Evolutionary conservation across 257 asterid species (phyloP), one percentile per base, ranked within the genome.

Genomic region (Lantana camara): DNA sequence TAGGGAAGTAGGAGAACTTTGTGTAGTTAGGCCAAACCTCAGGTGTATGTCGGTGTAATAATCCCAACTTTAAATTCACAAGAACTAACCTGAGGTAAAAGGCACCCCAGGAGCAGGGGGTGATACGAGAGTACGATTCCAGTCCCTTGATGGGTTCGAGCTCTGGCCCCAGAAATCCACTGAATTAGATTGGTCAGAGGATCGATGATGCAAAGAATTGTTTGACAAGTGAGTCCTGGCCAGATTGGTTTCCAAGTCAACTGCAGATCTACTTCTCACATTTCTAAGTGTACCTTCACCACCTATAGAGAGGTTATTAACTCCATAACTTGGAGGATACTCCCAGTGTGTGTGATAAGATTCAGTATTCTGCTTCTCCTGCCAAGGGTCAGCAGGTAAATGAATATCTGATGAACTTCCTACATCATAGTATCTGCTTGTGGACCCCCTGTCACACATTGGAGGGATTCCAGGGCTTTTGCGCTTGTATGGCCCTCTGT

Each of bases 341-440:
- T 81, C 92, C 82, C 81, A 73, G 67, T 79, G 75, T 32, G 69
- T 27, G 52, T 57, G 84, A 69, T 78, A 67, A 57, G 89, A 78
- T 63, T 79, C 95, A 35, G 75, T 38, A 69, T 64, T 79, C 70
- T 72, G 85, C 77, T 85, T 85, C 38, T 87, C 90, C 80, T 66
- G 76, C 85, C 91, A 76, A 8, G 78, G 56, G 29, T 82, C 83
- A 57, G 79, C 64, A 14, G 91, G 74, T 44, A 80, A 73, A 51
- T 76, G 75, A 59, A 74, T 75, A 75, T 73, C 75, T 40, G 96
- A 90, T 44, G 97, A 88, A 72, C 96, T 82, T 75, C 87, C 96
- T 48, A 66, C 79, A 57, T 88, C 91, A 35, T 69, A 82, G 62
- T 67, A 82, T 71, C 87, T 79, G 82, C 86, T 80, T 11, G 85